Base-by-base conservation (phyloP, 305 asterid species). In the Salvia sclarea region DNA sequence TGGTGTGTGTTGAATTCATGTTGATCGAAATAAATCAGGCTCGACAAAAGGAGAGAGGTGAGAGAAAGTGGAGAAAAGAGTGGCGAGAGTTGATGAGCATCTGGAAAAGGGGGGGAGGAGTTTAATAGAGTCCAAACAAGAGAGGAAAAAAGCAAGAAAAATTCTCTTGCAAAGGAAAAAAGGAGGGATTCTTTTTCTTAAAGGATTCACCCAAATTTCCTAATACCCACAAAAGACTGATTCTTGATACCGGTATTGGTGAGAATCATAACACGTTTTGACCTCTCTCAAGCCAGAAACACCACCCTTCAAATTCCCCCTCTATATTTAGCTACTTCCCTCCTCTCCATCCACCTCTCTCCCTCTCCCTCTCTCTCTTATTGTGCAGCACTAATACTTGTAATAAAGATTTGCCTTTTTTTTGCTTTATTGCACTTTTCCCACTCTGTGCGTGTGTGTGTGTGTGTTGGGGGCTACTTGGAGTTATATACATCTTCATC, bases 241-340 rank as follows among this genome's bases (percentile, higher is more conserved):
- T 65, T 68, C 66, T 58, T 21, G 59, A 60, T 66, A 64, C 66
- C 77, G 81, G 57, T 65, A 43, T 71, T 57, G 67, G 70, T 74
- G 79, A 76, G 79, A 76, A 76, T 76, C 80, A 40, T 25, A 59
- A 28, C 16, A 57, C 73, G 40, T 58, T 70, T 78, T 80, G 86
- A 79, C 83, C 72, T 59, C 64, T 14, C 17, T 47, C 45, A 66
- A 37, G 64, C 80, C 76, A 64, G 30, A 61, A 56, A 68, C 44
- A 63, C 75, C 68, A 40, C 60, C 80, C 65, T 30, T 58, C 31
- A 28, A 52, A 49, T 65, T 67, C 64, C 35, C 64, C 35, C 72
- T 55, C 72, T 64, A 40, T 73, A 66, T 74, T 68, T 53, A 52
- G 79, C 76, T 58, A 55, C 24, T 50, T 33, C 75, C 25, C 66